Percentiles rank a stretch among this genome's conserved stretches.
Conservation (phyloP, 345 rosid species). For the Dipteronia sinensis region DNA sequence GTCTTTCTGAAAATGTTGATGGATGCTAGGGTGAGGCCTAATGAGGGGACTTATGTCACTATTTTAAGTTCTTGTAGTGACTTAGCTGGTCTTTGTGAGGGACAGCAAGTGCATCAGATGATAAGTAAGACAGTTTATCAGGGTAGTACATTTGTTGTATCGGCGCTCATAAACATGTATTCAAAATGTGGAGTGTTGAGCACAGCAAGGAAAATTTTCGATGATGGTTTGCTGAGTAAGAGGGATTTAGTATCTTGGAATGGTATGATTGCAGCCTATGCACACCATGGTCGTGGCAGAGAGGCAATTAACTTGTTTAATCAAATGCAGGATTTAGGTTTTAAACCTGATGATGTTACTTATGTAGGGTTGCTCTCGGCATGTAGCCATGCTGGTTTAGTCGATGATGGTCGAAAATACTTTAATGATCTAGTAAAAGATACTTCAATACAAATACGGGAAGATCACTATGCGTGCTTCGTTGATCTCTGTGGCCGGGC, state of each 20-base stretch:
- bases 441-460: slow-evolving; percentile 43
- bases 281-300: slow-evolving; percentile 69
- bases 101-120: slow-evolving; percentile 70
- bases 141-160: slow-evolving; percentile 44
- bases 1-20: slow-evolving; percentile 54
- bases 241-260: slow-evolving; percentile 75
- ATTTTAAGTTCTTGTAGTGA: slow-evolving; percentile 71
- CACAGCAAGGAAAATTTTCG: slow-evolving; percentile 57
- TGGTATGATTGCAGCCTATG: slow-evolving; percentile 69
- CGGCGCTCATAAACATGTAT: slow-evolving; percentile 78
- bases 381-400: slow-evolving; percentile 74
- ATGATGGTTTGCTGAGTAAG: slow-evolving; percentile 37
- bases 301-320: slow-evolving; percentile 61
- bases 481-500: slow-evolving; percentile 73
- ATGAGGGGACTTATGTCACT: slow-evolving; percentile 59
- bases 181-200: slow-evolving; percentile 65
- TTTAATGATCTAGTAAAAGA: slow-evolving; percentile 55
- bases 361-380: slow-evolving; percentile 69
- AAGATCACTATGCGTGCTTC: slow-evolving; percentile 71
- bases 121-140: slow-evolving; percentile 59
- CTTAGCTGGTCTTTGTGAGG: slow-evolving; percentile 65
- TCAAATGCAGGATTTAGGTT: slow-evolving; percentile 52
- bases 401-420: slow-evolving; percentile 58
- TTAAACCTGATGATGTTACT: slow-evolving; percentile 60
- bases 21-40: slow-evolving; percentile 52